Evolutionary conservation across 805 yeast genomes (phyloP), one percentile per base, ranked within the genome.

Genomic region (Candida ipomoeae): DNA sequence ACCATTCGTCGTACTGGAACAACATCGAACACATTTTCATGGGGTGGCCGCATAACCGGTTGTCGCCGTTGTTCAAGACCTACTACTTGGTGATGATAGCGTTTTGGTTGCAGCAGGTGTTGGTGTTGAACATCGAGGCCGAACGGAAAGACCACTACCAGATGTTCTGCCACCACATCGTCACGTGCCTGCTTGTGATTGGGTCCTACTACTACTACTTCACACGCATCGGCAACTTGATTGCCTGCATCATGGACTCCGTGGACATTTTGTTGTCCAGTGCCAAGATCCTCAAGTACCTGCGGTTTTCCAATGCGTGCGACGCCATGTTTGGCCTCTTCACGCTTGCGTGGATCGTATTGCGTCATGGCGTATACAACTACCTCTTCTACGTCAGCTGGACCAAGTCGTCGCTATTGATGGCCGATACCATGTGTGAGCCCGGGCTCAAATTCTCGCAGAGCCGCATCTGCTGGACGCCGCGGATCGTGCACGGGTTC

Each of bases 111-210:
- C 89, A 87, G 60, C 96, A 89, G 66, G 74, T 88, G 21, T 75
- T 87, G 57, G 87, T 86, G 31, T 73, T 91, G 52, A 82, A 89
- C 67, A 68, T 89, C 46, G 97, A 90, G 67, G 83, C 80, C 53
- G 80, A 77, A 55, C 80, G 97, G 54, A 89, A 89, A 63, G 97
- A 90, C 64, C 83, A 87, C 64, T 66, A 69, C 58, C 96, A 90
- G 68, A 90, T 90, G 97, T 81, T 89, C 61, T 70, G 84, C 42
- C 97, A 90, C 65, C 97, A 90, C 67, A 82, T 91, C 50, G 83
- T 91, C 50, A 90, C 97, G 0, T 77, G 83, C 58, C 58, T 73
- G 20, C 75, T 90, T 49, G 77, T 86, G 26, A 64, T 77, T 11
- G 92, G 94, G 2, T 85, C 94, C 1, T 90, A 89, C 66, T 74